Evolutionary conservation across 2,329 filamentous ascomycete species (phyloP).

Genomic region (Periconia macrospinosa): DNA sequence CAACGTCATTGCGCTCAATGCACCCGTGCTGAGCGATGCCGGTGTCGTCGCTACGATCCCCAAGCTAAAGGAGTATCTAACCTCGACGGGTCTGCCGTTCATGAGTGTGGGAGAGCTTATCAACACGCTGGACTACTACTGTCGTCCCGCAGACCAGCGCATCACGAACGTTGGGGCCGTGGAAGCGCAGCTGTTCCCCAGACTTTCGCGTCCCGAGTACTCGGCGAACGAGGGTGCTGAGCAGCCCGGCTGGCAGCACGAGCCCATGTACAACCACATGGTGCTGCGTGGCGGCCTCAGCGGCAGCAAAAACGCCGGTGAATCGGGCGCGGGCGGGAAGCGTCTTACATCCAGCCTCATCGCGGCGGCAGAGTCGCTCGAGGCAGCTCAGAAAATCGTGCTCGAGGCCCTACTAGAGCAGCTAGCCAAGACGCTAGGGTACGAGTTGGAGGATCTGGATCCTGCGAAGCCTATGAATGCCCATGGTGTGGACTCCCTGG

Average conservation of each 20-base stretch:
- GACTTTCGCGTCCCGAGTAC: not conserved
- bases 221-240: not conserved
- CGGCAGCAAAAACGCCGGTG: not conserved
- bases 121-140: not conserved
- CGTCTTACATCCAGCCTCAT: not conserved
- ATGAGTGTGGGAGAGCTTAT: not conserved
- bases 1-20: conserved; percentile 11
- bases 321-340: not conserved
- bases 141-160: not conserved
- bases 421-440: not conserved
- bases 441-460: not conserved
- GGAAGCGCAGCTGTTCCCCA: not conserved
- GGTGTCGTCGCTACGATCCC: not conserved
- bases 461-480: not conserved
- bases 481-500: conserved; percentile 6
- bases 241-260: not conserved
- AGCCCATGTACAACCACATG: not conserved
- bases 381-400: not conserved
- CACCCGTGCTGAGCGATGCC: not conserved
- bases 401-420: not conserved
- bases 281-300: not conserved
- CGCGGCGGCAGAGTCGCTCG: not conserved
- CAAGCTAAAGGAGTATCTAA: not conserved
- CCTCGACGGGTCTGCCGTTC: not conserved
- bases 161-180: not conserved